phyloP scores from a whole-genome alignment of 208 protist species.

The Plasmodiophora brassicae region DNA sequence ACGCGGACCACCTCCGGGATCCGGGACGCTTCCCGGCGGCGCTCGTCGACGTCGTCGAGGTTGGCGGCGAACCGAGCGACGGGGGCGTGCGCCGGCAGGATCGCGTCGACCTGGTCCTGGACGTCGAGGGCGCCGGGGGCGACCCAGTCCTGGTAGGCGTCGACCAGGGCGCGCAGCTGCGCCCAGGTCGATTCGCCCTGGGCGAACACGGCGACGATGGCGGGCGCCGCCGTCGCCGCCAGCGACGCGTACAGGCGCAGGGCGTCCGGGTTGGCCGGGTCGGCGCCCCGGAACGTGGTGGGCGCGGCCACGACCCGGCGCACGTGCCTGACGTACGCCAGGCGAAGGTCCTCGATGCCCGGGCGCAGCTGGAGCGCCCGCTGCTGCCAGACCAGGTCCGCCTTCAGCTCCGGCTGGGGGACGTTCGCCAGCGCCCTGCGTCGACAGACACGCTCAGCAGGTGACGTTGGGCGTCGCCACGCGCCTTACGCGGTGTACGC shows the following conservation, averaged over 20 bases:
- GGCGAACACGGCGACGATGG: conserved; percentile 49
- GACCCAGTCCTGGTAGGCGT: conserved; percentile 83
- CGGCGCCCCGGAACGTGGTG: conserved; percentile 76
- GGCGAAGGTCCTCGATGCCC: conserved; percentile 76
- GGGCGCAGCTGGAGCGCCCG: conserved; percentile 80
- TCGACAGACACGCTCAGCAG: not conserved
- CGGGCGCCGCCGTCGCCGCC: not conserved
- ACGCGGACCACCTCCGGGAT: conserved; percentile 83
- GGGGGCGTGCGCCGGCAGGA: conserved; percentile 76
- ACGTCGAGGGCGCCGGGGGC: conserved; percentile 78
- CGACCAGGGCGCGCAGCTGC: conserved; percentile 74
- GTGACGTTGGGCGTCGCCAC: conserved; percentile 58
- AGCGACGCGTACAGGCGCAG: too few relatives aligned
- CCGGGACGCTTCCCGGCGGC: conserved; percentile 78
- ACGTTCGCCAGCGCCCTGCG: conserved; percentile 58
- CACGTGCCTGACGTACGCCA: conserved; percentile 84
- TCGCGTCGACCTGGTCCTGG: conserved; percentile 72
- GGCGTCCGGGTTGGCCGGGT: too few relatives aligned
- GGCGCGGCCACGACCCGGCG: conserved; percentile 88
- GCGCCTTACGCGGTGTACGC: conserved; percentile 86
- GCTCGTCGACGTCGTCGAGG: conserved; percentile 76
- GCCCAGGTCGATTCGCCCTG: conserved; percentile 78
- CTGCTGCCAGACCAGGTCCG: conserved; percentile 83
- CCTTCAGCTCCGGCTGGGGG: conserved; percentile 76
- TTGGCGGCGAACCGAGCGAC: conserved; percentile 73